Conservation (phyloP, 371 early-diverging fungal genomes). For the Phascolomyces articulosus region DNA sequence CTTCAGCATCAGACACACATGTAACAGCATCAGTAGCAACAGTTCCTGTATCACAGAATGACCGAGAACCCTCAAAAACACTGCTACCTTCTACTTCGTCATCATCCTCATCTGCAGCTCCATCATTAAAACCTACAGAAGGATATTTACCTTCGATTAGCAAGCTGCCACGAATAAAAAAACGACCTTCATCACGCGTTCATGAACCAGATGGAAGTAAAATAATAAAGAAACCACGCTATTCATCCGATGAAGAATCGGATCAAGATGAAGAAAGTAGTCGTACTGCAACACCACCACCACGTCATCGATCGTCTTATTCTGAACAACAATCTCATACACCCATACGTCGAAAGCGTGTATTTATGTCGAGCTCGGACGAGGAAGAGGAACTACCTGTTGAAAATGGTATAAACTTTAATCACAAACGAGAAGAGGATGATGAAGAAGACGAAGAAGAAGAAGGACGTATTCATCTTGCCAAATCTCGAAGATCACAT, state of each 20-base stretch:
- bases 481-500: neutral
- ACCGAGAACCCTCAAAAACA: neutral
- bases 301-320: neutral
- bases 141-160: conserved; percentile 18
- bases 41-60: neutral
- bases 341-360: neutral
- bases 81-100: too few species aligned
- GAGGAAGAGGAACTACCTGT: neutral
- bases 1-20: neutral
- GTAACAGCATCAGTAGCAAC: neutral
- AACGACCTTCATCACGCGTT: conserved; percentile 20
- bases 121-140: neutral
- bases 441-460: neutral
- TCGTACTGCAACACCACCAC: neutral
- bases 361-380: neutral
- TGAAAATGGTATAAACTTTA: neutral
- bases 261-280: conserved; percentile 8
- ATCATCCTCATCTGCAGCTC: too few species aligned
- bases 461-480: neutral
- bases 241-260: conserved; percentile 2
- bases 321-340: neutral
- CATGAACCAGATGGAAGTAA: neutral
- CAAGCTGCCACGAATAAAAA: conserved; percentile 45
- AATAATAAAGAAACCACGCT: neutral
- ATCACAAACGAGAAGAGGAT: neutral